Conservation (phyloP, 306 rosid species). For the Gastrolobium bilobum region DNA sequence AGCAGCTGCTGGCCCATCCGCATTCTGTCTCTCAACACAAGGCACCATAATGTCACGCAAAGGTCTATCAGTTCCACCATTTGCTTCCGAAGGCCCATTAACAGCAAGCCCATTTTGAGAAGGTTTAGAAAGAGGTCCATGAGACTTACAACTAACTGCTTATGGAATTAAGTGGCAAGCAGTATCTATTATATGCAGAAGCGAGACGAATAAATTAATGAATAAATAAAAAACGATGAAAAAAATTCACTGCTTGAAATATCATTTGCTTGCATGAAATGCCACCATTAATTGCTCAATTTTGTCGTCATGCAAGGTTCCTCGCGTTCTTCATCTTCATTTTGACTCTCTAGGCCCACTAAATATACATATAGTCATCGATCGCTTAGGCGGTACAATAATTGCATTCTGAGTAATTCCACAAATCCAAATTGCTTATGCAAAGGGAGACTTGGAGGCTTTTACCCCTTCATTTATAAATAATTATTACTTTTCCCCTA, state of each 20-base stretch:
- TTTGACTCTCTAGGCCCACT: neutral
- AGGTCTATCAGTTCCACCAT: no score
- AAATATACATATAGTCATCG: neutral
- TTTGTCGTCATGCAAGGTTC: constrained; percentile 15
- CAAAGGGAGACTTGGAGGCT: neutral
- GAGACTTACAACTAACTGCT: neutral
- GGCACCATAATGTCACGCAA: no score
- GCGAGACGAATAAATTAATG: constrained; percentile 26
- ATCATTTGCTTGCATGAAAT: constrained; percentile 39
- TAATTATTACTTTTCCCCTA: no score
- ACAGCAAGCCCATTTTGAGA: no score
- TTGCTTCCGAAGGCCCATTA: no score
- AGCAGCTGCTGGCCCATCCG: no score
- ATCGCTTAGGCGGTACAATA: neutral
- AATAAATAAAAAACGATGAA: constrained; percentile 32
- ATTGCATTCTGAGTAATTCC: neutral
- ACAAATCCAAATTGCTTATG: neutral
- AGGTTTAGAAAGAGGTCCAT: no score
- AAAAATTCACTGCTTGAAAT: neutral
- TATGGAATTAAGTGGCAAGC: neutral
- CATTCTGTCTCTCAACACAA: no score
- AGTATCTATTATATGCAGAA: constrained; percentile 4
- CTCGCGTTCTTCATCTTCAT: constrained; percentile 14
- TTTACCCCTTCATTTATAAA: no score
- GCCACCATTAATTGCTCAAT: constrained; percentile 26